These are phyloP conservation scores for Psilocybe azurescens DNA, from an alignment of 768 basidiomycete genomes.

Conservation along the genomic window DNA sequence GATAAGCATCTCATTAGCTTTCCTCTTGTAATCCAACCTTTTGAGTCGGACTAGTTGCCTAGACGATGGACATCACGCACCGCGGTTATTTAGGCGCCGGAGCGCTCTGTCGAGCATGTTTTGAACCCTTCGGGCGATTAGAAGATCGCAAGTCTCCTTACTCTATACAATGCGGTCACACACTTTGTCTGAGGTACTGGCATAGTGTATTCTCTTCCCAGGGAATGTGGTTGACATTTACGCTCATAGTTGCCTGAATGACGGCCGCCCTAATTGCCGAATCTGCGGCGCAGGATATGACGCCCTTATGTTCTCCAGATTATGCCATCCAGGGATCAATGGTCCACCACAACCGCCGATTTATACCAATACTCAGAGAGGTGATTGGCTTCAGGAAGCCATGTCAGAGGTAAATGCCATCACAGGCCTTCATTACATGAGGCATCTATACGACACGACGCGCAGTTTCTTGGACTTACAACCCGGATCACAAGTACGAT, in stretches of 20 bases:
- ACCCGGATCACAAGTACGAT: not conserved
- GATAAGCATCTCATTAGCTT: not conserved
- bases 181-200: conserved; percentile 56
- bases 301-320: not conserved
- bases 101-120: conserved; percentile 16
- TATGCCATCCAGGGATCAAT: not conserved
- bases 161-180: conserved; percentile 52
- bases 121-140: conserved; percentile 16
- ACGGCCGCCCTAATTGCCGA: not conserved
- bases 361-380: not conserved
- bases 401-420: conserved; percentile 2
- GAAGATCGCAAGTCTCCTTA: conserved; percentile 14
- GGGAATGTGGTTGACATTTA: not conserved
- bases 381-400: not conserved
- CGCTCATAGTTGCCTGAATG: conserved; percentile 9
- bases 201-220: not conserved
- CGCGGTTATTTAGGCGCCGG: conserved; percentile 19
- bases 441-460: conserved; percentile 2
- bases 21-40: not conserved
- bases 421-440: conserved; percentile 2
- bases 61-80: not conserved
- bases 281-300: conserved; percentile 11
- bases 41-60: not conserved
- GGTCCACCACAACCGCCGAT: not conserved
- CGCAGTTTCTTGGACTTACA: not conserved